Percentiles rank a stretch among this genome's conserved stretches.
Conservation (phyloP, 1,284 basidiomycete species). For the Ustilago trichophora region DNA sequence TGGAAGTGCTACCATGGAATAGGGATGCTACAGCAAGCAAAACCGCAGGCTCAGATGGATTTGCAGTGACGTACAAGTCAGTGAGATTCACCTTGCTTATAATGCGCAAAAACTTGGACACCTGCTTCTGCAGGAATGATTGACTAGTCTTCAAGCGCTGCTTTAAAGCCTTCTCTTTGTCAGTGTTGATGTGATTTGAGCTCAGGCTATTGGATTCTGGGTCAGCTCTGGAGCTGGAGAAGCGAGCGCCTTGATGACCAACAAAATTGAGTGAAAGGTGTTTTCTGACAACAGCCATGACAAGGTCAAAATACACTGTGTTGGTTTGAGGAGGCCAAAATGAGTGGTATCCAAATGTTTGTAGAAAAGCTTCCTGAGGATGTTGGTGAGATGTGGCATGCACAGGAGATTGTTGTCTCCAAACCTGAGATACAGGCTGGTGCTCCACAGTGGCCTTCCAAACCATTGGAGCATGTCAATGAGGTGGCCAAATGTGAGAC, state of each 20-base stretch:
- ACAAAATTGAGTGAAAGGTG: not conserved
- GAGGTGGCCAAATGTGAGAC: not conserved
- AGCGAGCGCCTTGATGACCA: slow-evolving; percentile 7
- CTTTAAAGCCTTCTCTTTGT: not conserved
- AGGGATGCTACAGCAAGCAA: slow-evolving; percentile 8
- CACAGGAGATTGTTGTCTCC: too few species aligned
- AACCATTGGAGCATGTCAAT: not conserved
- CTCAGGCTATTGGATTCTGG: not conserved
- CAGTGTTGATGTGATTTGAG: not conserved
- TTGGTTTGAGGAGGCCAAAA: not conserved
- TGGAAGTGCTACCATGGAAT: not conserved
- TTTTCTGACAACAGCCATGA: slow-evolving; percentile 3
- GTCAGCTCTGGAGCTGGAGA: not conserved
- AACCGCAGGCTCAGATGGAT: slow-evolving; percentile 6
- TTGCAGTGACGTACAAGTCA: slow-evolving; percentile 3
- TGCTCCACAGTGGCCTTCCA: slow-evolving; percentile 4
- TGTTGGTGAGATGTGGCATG: not conserved
- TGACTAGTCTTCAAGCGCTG: too few species aligned
- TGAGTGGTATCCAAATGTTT: not conserved
- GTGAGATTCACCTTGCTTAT: slow-evolving; percentile 2
- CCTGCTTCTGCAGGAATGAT: slow-evolving; percentile 1
- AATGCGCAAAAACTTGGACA: slow-evolving; percentile 6
- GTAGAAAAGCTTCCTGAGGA: not conserved
- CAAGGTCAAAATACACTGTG: not conserved
- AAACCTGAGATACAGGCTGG: not conserved